phyloP scores from a whole-genome alignment of 2,329 filamentous ascomycete species.

The Microcyclospora pomicola region DNA sequence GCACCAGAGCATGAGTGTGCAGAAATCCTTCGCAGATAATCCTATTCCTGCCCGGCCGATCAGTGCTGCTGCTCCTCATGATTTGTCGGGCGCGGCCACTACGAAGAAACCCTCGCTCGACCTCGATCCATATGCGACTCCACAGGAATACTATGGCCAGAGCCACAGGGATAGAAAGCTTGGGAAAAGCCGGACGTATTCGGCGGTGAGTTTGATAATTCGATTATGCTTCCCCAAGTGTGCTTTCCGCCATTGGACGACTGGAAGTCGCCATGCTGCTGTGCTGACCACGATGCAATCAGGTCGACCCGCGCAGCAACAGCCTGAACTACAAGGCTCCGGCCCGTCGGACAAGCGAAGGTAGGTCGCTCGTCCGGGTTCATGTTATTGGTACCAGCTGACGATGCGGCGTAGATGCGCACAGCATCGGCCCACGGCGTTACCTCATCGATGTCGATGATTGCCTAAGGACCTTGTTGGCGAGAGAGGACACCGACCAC shows the following conservation, averaged over 20 bases:
- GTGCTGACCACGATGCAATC: not conserved
- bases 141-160: conserved; percentile 47
- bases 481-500: conserved; percentile 80
- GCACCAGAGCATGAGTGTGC: conserved; percentile 21
- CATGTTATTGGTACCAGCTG: conserved; percentile 3
- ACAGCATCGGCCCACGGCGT: conserved; percentile 52
- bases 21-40: conserved; percentile 15
- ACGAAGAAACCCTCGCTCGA: conserved; percentile 15
- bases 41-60: conserved; percentile 10
- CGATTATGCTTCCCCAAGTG: too few species aligned
- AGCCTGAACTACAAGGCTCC: conserved; percentile 12
- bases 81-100: not conserved
- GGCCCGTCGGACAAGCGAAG: conserved; percentile 19
- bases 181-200: conserved; percentile 39
- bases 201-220: conserved; percentile 32
- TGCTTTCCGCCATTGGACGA: too few species aligned
- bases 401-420: conserved; percentile 48
- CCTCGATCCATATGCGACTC: conserved; percentile 43
- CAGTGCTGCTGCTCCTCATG: conserved; percentile 1
- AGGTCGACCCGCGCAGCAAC: conserved; percentile 12
- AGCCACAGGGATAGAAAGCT: conserved; percentile 34
- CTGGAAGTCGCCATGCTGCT: not conserved
- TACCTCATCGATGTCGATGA: conserved; percentile 79
- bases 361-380: conserved; percentile 8
- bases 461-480: conserved; percentile 64